phyloP scores from a whole-genome alignment of 2,329 filamentous ascomycete genomes.

The Aspergillus tamarii region DNA sequence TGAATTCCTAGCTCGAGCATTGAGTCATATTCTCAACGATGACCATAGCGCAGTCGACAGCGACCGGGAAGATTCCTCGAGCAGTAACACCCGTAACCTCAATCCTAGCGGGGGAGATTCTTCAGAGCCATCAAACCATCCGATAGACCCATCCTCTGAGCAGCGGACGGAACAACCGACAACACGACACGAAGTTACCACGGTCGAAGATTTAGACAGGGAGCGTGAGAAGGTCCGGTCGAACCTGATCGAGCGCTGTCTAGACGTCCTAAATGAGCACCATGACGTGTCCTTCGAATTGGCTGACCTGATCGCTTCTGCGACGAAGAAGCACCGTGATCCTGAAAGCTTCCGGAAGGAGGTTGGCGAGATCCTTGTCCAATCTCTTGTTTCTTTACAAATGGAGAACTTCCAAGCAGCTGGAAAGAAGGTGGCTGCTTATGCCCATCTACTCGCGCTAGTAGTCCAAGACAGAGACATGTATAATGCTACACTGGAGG shows the following conservation, averaged over 20 bases:
- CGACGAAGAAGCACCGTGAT: conserved; percentile 65
- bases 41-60: conserved; percentile 30
- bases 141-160: conserved; percentile 23
- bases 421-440: conserved; percentile 78
- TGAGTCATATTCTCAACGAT: conserved; percentile 46
- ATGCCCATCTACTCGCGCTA: conserved; percentile 87
- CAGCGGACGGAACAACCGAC: conserved; percentile 28
- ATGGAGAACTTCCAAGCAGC: conserved; percentile 58
- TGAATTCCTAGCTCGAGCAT: conserved; percentile 45
- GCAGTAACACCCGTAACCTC: conserved; percentile 22
- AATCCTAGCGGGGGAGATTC: conserved; percentile 17
- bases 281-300: conserved; percentile 88
- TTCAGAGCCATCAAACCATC: conserved; percentile 27
- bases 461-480: conserved; percentile 82
- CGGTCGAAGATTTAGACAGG: conserved; percentile 78
- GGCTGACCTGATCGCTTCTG: conserved; percentile 79
- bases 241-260: conserved; percentile 82
- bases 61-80: conserved; percentile 28
- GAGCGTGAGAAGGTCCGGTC: conserved; percentile 72
- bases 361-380: conserved; percentile 79
- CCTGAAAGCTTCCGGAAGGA: conserved; percentile 65
- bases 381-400: conserved; percentile 74
- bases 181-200: conserved; percentile 44
- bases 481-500: conserved; percentile 74
- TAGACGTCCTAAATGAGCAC: conserved; percentile 88